phyloP scores from a whole-genome alignment of 2,329 filamentous ascomycete species.

The Penicillium sp. region DNA sequence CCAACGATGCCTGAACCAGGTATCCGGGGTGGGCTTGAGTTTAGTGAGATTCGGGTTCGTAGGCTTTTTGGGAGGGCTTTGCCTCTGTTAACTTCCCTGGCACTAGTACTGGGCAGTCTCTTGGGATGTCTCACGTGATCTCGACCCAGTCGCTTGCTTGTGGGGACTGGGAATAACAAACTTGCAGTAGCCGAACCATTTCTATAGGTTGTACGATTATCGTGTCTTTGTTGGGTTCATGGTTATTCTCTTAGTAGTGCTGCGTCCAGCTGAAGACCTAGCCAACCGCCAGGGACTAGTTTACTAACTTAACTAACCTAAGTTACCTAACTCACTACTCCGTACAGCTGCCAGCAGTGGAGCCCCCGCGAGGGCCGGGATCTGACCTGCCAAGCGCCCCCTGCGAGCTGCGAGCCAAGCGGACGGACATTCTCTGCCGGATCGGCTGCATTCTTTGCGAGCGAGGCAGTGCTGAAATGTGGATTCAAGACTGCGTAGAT shows the following conservation, averaged over 20 bases:
- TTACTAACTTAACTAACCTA: neutral
- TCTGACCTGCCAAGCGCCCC: slow-evolving; percentile 19
- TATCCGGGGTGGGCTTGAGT: neutral
- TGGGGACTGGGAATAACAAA: no score
- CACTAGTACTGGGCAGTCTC: neutral
- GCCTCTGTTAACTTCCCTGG: no score
- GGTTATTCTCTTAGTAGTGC: neutral
- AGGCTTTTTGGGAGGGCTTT: neutral
- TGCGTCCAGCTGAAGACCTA: neutral
- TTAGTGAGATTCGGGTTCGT: neutral
- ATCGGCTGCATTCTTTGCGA: slow-evolving; percentile 22
- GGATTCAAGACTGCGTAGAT: slow-evolving; percentile 2
- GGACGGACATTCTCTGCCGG: slow-evolving; percentile 14
- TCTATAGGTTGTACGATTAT: no score
- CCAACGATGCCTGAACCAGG: neutral
- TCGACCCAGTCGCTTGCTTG: neutral
- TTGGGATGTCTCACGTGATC: neutral
- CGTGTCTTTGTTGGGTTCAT: neutral
- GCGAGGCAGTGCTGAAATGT: slow-evolving; percentile 19
- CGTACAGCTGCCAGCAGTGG: neutral
- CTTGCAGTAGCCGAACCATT: no score
- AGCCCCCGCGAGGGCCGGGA: neutral
- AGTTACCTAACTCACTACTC: neutral
- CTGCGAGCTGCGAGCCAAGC: slow-evolving; percentile 8
- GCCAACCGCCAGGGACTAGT: neutral